Conservation (phyloP, 1,284 basidiomycete genomes). For the Stygiomarasmius scandens region DNA sequence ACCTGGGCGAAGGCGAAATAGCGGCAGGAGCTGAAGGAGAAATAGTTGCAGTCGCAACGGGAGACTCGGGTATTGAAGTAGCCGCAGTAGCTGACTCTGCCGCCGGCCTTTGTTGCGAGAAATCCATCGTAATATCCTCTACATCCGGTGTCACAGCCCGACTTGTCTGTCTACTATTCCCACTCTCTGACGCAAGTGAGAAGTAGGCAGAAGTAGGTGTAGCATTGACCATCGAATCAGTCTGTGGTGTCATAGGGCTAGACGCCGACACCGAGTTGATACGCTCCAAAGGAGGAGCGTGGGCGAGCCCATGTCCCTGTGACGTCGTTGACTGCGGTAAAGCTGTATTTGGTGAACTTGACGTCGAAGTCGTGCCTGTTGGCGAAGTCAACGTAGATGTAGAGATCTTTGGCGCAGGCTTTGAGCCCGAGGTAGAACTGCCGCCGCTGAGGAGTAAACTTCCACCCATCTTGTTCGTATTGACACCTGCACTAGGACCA, state of each 20-base stretch:
- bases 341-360: not conserved
- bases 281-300: not conserved
- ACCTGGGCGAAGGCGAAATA: not conserved
- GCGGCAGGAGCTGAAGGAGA: not conserved
- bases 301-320: not conserved
- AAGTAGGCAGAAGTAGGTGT: conserved; percentile 57
- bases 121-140: not conserved
- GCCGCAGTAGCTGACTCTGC: too few species aligned
- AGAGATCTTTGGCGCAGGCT: conserved; percentile 3
- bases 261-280: not conserved
- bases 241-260: not conserved
- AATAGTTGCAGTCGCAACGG: not conserved
- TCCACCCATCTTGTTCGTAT: not conserved
- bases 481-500: conserved; percentile 2
- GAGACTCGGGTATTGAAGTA: too few species aligned
- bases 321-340: too few species aligned
- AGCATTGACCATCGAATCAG: conserved; percentile 29
- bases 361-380: conserved; percentile 2
- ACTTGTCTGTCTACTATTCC: not conserved
- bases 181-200: conserved; percentile 32
- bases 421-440: conserved; percentile 19
- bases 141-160: not conserved
- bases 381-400: not conserved
- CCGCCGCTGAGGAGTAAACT: conserved; percentile 37
- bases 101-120: not conserved